phyloP scores from a whole-genome alignment of 139 green algal species.

The Diplosphaera chodatii region DNA sequence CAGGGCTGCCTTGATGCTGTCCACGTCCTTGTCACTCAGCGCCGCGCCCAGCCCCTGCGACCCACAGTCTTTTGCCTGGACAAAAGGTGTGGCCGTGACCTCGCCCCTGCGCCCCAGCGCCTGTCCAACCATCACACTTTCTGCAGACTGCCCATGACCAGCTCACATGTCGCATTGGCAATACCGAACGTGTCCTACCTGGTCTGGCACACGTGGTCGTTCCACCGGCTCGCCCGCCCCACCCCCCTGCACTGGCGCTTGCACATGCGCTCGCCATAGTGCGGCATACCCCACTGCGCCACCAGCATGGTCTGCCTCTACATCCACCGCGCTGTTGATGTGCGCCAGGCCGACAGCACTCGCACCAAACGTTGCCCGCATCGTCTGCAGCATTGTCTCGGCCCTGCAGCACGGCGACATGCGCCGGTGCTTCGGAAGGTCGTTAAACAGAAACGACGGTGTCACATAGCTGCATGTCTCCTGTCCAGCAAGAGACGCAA shows the following conservation, averaged over 20 bases:
- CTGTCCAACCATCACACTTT: no score
- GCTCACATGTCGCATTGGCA: no score
- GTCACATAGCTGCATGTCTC: no score
- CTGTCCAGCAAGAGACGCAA: no score
- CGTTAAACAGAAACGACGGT: no score
- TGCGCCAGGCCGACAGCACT: constrained; percentile 32
- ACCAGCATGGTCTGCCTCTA: background rate
- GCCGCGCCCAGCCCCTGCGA: constrained; percentile 15
- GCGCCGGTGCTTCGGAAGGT: no score
- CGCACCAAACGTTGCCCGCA: constrained; percentile 29
- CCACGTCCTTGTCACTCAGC: constrained; percentile 25
- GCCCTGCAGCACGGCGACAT: no score
- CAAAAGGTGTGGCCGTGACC: no score
- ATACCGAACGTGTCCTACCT: no score
- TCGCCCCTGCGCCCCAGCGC: no score
- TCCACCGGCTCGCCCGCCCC: constrained; percentile 28
- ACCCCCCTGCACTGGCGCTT: constrained; percentile 14
- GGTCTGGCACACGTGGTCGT: constrained; percentile 5
- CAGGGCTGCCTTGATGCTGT: constrained; percentile 21
- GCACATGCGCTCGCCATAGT: constrained; percentile 28
- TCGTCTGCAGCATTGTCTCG: constrained; percentile 26
- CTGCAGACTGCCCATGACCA: no score
- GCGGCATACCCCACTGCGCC: constrained; percentile 4
- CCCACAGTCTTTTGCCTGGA: no score
- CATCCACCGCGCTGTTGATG: constrained; percentile 43